Conservation (phyloP, 208 protist species). For the Acanthamoeba royreba region DNA sequence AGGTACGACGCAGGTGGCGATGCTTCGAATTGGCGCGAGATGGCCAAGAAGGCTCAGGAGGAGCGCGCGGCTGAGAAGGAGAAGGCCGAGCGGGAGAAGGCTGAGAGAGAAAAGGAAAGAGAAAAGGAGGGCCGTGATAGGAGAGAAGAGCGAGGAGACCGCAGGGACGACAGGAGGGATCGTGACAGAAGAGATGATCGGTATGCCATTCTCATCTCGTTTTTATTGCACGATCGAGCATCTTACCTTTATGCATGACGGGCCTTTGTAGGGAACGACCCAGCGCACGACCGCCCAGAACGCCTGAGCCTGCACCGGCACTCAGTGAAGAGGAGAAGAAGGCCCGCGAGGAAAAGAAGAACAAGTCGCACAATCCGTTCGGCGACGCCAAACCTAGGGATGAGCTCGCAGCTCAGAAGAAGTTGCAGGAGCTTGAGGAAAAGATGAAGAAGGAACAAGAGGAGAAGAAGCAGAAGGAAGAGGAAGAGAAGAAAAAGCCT, state of each 20-base stretch:
- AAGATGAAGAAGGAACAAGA: background rate
- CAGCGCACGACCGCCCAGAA: background rate
- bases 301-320: background rate
- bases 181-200: background rate
- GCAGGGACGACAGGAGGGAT: background rate
- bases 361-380: background rate
- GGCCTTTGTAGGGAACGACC: no score
- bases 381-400: conserved; percentile 23
- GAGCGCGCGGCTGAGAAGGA: background rate
- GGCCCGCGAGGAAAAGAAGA: background rate
- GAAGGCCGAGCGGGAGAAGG: background rate
- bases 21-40: background rate
- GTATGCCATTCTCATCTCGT: background rate
- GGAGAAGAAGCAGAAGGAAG: background rate
- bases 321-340: conserved; percentile 20
- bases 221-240: no score
- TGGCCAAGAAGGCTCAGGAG: conserved; percentile 5
- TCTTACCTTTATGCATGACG: no score
- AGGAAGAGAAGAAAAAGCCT: background rate
- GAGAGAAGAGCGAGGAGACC: background rate
- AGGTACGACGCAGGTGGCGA: background rate
- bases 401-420: conserved; percentile 27
- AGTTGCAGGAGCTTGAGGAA: conserved; percentile 35
- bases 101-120: background rate
- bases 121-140: background rate